These are phyloP conservation scores for Samsoniella hepiali DNA, from an alignment of 2,329 filamentous ascomycete genomes.

Conservation along the genomic window DNA sequence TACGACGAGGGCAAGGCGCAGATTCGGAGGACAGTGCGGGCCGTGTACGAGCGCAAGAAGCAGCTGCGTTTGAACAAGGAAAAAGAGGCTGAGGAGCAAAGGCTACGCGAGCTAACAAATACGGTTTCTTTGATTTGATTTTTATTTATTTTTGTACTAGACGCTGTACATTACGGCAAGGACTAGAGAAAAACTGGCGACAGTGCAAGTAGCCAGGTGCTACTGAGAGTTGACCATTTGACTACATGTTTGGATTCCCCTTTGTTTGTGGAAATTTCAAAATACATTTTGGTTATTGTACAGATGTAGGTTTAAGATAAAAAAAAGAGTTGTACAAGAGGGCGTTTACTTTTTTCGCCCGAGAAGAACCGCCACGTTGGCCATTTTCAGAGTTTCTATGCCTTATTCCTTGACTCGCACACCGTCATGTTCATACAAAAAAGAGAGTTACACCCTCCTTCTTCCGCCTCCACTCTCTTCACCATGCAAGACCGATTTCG, in stretches of 20 bases:
- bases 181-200: background rate
- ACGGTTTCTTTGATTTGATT: background rate
- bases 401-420: constrained; percentile 1
- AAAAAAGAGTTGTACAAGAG: constrained; percentile 24
- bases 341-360: constrained; percentile 1
- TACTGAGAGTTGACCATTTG: background rate
- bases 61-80: constrained; percentile 57
- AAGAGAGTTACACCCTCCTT: constrained; percentile 15
- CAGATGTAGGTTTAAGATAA: constrained; percentile 32
- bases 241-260: constrained; percentile 26
- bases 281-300: constrained; percentile 36
- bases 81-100: constrained; percentile 22
- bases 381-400: constrained; percentile 4
- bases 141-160: background rate
- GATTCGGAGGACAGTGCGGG: constrained; percentile 73
- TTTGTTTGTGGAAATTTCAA: constrained; percentile 27
- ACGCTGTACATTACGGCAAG: background rate
- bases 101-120: background rate
- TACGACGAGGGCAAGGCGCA: constrained; percentile 78
- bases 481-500: constrained; percentile 4
- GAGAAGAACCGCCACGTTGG: background rate
- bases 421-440: constrained; percentile 19
- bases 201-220: background rate
- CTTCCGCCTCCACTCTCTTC: background rate
- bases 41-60: constrained; percentile 92